Evolutionary conservation across 148 eudicot genomes (phyloP).

Genomic region (Silene latifolia): DNA sequence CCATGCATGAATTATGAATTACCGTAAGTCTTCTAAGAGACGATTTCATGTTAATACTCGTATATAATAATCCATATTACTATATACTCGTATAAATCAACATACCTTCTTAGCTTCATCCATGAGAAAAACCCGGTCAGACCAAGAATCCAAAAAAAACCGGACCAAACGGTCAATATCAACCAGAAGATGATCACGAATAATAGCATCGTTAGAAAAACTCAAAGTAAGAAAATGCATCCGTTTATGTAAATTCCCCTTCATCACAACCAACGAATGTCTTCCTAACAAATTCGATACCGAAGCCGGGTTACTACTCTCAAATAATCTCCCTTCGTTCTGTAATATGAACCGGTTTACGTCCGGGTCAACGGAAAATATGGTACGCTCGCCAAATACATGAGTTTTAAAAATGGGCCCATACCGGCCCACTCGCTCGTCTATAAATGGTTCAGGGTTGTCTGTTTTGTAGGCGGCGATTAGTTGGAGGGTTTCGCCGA

Average conservation of each 20-base stretch:
- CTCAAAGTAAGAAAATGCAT: constrained; percentile 94
- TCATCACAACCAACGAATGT: constrained; percentile 78
- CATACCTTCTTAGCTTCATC: constrained; percentile 88
- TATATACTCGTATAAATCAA: too few species aligned
- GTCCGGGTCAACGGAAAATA: constrained; percentile 87
- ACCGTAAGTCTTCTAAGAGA: too few species aligned
- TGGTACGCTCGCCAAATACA: constrained; percentile 75
- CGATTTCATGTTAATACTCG: too few species aligned
- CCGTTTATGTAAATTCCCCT: constrained; percentile 70
- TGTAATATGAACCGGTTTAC: constrained; percentile 73
- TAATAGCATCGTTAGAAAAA: constrained; percentile 63
- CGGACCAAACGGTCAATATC: constrained; percentile 79
- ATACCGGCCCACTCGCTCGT: constrained; percentile 54
- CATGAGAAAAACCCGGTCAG: constrained; percentile 67
- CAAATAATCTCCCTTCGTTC: constrained; percentile 81
- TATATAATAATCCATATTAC: too few species aligned
- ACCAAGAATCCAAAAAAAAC: constrained; percentile 60
- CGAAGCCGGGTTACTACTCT: constrained; percentile 84
- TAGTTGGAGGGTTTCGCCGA: constrained; percentile 91
- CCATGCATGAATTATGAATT: too few species aligned
- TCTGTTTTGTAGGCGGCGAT: constrained; percentile 86
- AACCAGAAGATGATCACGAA: constrained; percentile 57
- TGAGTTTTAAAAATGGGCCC: constrained; percentile 84
- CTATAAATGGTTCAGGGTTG: constrained; percentile 91
- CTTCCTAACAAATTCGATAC: constrained; percentile 68